Percentiles rank a stretch among this genome's conserved stretches.
Evolutionary conservation across 2,329 filamentous ascomycete genomes (phyloP).

Genomic region (Pseudogymnoascus sp.): DNA sequence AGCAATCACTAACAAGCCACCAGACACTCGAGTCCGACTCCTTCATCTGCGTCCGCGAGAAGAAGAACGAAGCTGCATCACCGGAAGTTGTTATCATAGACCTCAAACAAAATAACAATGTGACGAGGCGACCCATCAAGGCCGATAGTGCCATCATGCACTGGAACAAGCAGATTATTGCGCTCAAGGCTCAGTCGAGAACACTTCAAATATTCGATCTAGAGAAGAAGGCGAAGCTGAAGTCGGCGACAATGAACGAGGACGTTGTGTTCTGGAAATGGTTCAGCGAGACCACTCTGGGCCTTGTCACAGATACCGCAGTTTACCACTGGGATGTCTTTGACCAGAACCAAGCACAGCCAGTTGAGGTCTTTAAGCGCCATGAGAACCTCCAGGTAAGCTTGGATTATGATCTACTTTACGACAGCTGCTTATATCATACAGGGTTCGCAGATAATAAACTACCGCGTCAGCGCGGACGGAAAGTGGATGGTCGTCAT

Average conservation of each 20-base stretch:
- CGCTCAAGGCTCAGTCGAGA: constrained; percentile 86
- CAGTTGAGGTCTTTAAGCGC: constrained; percentile 89
- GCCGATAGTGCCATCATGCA: constrained; percentile 99
- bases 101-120: constrained; percentile 94
- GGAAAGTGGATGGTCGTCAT: constrained; percentile 98
- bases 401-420: constrained; percentile 20
- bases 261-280: constrained; percentile 99
- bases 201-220: constrained; percentile 98
- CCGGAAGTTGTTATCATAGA: constrained; percentile 97
- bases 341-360: constrained; percentile 69
- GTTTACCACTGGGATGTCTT: constrained; percentile 99
- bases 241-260: constrained; percentile 93
- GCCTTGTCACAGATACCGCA: constrained; percentile 81
- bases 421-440: constrained; percentile 22
- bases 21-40: constrained; percentile 97
- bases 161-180: constrained; percentile 93
- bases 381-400: constrained; percentile 81
- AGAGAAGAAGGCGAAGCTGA: constrained; percentile 86
- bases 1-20: constrained; percentile 19
- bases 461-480: constrained; percentile 92
- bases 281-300: constrained; percentile 84
- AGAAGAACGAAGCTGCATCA: constrained; percentile 74
- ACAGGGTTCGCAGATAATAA: constrained; percentile 97
- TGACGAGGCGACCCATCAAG: constrained; percentile 92
- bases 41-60: constrained; percentile 94